phyloP scores from a whole-genome alignment of 306 rosid species.

The Pachyrhizus erosus region DNA sequence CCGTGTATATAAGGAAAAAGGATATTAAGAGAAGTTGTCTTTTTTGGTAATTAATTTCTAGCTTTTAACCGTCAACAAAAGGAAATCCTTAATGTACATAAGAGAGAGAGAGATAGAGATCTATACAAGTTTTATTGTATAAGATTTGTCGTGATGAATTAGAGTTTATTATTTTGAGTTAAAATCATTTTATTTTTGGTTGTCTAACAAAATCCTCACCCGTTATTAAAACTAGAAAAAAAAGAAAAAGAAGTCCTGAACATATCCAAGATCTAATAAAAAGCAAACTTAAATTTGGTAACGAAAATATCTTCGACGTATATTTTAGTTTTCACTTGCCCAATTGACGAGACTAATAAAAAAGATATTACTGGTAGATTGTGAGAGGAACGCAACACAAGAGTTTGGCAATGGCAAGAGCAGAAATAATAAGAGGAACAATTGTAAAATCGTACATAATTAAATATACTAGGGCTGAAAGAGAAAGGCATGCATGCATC shows the following conservation, averaged over 20 bases:
- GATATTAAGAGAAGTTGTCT: too few relatives aligned
- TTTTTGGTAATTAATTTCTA: too few relatives aligned
- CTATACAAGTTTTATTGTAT: too few relatives aligned
- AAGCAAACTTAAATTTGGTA: not conserved
- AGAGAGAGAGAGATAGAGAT: too few relatives aligned
- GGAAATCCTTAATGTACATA: not conserved
- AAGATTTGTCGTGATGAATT: not conserved
- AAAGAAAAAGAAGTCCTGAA: not conserved
- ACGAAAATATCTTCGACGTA: not conserved
- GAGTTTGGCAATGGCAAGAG: not conserved
- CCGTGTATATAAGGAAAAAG: too few relatives aligned
- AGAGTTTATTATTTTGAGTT: not conserved
- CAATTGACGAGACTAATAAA: not conserved
- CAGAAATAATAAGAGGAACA: not conserved
- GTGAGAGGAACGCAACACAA: not conserved
- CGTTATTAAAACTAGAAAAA: not conserved
- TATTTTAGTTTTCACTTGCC: not conserved
- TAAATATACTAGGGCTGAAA: not conserved
- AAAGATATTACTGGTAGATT: not conserved
- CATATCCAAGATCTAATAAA: not conserved
- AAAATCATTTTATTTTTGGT: not conserved
- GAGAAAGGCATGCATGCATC: constrained; percentile 27
- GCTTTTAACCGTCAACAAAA: too few relatives aligned
- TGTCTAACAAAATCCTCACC: not conserved
- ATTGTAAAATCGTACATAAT: not conserved